phyloP scores from a whole-genome alignment of 306 rosid genomes.

The Styphnolobium japonicum region DNA sequence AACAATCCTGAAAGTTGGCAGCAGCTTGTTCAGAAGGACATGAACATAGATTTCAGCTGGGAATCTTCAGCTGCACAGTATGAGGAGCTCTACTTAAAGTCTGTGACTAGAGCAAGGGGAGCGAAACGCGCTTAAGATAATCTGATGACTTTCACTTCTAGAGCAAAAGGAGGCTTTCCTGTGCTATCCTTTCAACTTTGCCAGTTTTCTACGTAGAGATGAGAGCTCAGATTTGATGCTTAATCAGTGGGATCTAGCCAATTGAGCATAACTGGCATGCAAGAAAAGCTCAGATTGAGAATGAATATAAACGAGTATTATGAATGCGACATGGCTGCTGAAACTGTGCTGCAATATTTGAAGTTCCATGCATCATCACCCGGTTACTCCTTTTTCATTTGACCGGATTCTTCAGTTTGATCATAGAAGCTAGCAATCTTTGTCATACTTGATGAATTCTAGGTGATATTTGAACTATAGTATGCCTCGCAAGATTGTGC shows the following conservation, averaged over 20 bases:
- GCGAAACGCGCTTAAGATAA: slow-evolving; percentile 32
- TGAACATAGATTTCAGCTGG: slow-evolving; percentile 94
- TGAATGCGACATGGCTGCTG: slow-evolving; percentile 28
- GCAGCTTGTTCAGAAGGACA: slow-evolving; percentile 79
- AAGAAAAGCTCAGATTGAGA: slow-evolving; percentile 25
- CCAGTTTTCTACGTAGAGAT: background rate
- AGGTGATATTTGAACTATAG: background rate
- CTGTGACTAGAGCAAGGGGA: slow-evolving; percentile 69
- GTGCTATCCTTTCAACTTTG: background rate
- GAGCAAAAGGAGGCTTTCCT: background rate
- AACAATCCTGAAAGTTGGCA: slow-evolving; percentile 63
- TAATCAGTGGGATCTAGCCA: background rate
- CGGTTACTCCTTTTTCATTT: background rate
- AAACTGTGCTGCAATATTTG: slow-evolving; percentile 22
- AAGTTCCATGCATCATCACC: slow-evolving; percentile 14
- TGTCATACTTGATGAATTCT: background rate
- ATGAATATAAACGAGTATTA: background rate
- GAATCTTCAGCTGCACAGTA: slow-evolving; percentile 79
- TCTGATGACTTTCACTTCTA: background rate
- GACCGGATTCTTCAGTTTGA: background rate
- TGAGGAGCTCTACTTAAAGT: slow-evolving; percentile 73
- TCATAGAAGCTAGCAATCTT: slow-evolving; percentile 23
- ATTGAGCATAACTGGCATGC: background rate
- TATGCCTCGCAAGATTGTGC: slow-evolving; percentile 11
- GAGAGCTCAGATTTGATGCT: slow-evolving; percentile 19